Evolutionary conservation across 2,329 filamentous ascomycete genomes (phyloP).

Genomic region (Pseudogymnoascus sp.): DNA sequence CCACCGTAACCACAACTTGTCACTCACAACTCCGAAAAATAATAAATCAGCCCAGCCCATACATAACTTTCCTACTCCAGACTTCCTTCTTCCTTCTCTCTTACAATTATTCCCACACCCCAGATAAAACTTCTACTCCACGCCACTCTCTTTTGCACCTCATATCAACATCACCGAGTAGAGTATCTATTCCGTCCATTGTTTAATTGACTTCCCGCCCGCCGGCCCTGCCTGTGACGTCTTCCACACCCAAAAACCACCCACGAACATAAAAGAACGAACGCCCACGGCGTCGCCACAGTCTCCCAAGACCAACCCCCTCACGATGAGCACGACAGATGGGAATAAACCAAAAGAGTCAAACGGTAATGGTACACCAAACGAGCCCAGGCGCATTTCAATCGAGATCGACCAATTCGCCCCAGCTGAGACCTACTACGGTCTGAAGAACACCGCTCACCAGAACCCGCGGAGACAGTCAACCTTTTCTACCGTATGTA

Average conservation of each 20-base stretch:
- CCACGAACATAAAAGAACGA: background rate
- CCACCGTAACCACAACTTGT: background rate
- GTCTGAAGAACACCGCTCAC: slow-evolving; percentile 18
- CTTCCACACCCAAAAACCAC: background rate
- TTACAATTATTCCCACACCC: background rate
- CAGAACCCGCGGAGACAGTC: slow-evolving; percentile 23
- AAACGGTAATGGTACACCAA: background rate
- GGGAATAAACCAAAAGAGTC: background rate
- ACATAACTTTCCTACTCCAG: background rate
- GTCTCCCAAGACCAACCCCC: background rate
- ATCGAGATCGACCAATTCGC: slow-evolving; percentile 25
- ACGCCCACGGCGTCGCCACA: background rate
- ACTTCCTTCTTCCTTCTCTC: background rate
- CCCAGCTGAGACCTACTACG: slow-evolving; percentile 27
- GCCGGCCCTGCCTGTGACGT: background rate
- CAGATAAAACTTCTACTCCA: background rate
- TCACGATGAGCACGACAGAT: slow-evolving; percentile 1
- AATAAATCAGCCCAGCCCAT: background rate
- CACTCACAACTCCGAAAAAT: background rate
- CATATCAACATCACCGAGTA: background rate
- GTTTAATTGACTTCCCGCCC: background rate
- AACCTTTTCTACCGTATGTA: slow-evolving; percentile 26
- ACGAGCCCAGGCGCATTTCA: slow-evolving; percentile 12
- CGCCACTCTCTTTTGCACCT: background rate
- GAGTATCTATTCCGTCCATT: background rate